These are phyloP conservation scores for Curvularia sp. DNA, from an alignment of 2,329 filamentous ascomycete species.

Conservation along the genomic window DNA sequence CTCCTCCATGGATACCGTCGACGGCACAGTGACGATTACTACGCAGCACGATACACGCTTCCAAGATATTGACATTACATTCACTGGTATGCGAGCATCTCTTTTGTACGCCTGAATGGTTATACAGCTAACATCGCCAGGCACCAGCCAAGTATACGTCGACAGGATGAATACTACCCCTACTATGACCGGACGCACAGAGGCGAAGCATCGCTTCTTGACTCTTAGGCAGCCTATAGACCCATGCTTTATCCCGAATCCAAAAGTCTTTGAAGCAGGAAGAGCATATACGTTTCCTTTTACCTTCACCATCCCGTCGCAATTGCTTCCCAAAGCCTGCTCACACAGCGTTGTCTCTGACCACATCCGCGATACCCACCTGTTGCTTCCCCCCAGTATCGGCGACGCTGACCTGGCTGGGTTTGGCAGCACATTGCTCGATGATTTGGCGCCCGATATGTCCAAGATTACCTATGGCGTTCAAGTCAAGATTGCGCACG, in stretches of 20 bases:
- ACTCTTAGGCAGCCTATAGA: conserved; percentile 67
- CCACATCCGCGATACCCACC: conserved; percentile 63
- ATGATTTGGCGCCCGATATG: conserved; percentile 71
- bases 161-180: conserved; percentile 62
- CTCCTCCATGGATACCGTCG: conserved; percentile 65
- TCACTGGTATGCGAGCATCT: conserved; percentile 57
- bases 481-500: conserved; percentile 56
- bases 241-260: conserved; percentile 60
- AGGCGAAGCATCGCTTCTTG: conserved; percentile 67
- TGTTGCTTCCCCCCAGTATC: conserved; percentile 67
- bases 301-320: conserved; percentile 68
- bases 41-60: conserved; percentile 62
- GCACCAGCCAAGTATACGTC: conserved; percentile 60
- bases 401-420: conserved; percentile 64
- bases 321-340: conserved; percentile 67
- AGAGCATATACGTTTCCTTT: conserved; percentile 67
- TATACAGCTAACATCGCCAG: conserved; percentile 44
- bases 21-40: conserved; percentile 61
- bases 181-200: conserved; percentile 61
- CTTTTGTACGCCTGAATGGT: background rate
- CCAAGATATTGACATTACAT: conserved; percentile 65
- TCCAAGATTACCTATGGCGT: conserved; percentile 66
- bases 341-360: conserved; percentile 60
- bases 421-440: conserved; percentile 59
- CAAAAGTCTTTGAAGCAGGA: conserved; percentile 62